These are phyloP conservation scores for Tolypocladium guangdongense DNA, from an alignment of 2,329 filamentous ascomycete genomes.

Conservation along the genomic window DNA sequence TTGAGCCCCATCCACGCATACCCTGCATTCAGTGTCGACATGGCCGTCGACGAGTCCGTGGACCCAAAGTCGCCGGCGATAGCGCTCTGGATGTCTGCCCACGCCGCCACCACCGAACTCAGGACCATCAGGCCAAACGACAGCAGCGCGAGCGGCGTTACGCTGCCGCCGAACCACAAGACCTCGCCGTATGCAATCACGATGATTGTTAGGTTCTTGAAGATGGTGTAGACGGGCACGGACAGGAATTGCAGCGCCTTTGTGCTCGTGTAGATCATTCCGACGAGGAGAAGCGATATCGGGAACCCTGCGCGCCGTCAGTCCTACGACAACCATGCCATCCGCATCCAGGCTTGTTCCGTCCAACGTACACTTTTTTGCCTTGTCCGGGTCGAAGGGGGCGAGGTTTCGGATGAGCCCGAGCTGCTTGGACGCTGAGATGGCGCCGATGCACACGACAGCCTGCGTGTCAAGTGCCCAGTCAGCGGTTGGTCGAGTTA, in stretches of 20 bases:
- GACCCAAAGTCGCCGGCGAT: conserved; percentile 37
- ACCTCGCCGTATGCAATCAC: conserved; percentile 97
- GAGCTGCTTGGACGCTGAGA: conserved; percentile 67
- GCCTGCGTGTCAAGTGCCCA: conserved; percentile 43
- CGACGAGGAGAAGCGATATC: conserved; percentile 86
- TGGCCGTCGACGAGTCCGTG: conserved; percentile 60
- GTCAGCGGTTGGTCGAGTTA: not conserved
- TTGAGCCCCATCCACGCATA: conserved; percentile 98
- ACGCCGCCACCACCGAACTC: conserved; percentile 87
- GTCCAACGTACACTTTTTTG: conserved; percentile 66
- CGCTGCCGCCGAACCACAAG: conserved; percentile 91
- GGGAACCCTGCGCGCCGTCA: conserved; percentile 63
- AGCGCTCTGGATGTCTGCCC: conserved; percentile 85
- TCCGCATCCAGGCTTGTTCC: not conserved
- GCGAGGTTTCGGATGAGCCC: conserved; percentile 75
- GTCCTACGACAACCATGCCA: not conserved
- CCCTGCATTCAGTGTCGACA: conserved; percentile 85
- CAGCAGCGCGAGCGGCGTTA: conserved; percentile 76
- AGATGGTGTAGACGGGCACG: conserved; percentile 98
- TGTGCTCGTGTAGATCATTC: conserved; percentile 97
- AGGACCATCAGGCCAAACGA: conserved; percentile 96
- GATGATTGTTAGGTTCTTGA: conserved; percentile 99
- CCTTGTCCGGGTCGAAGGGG: conserved; percentile 77
- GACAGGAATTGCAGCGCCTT: conserved; percentile 95
- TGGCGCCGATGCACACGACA: conserved; percentile 76